Conservation (phyloP, 1,284 basidiomycete genomes). For the Sporisorium scitamineum region DNA sequence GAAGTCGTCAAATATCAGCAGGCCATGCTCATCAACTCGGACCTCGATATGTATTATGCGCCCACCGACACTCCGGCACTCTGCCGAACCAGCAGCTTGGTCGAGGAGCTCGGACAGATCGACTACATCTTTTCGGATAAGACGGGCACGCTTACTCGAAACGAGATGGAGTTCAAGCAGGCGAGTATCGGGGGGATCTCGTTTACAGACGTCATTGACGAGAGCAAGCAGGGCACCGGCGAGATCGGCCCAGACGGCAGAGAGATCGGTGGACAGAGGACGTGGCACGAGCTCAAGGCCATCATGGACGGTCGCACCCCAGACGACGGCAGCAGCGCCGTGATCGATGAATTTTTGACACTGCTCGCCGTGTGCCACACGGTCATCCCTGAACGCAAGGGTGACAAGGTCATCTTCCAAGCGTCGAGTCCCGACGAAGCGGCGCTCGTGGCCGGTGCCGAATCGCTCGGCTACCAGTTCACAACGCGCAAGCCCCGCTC, state of each 20-base stretch:
- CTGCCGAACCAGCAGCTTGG: conserved; percentile 94
- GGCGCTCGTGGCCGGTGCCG: conserved; percentile 92
- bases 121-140: conserved; percentile 99
- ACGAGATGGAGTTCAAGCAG: conserved; percentile 96
- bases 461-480: conserved; percentile 91
- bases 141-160: conserved; percentile 95
- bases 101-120: conserved; percentile 98
- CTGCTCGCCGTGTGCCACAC: conserved; percentile 97
- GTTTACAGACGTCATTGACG: conserved; percentile 90
- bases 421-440: conserved; percentile 98
- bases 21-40: conserved; percentile 94
- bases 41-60: conserved; percentile 82
- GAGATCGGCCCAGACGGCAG: conserved; percentile 70
- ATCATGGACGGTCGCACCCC: conserved; percentile 71
- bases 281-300: conserved; percentile 79
- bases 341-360: conserved; percentile 86
- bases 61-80: conserved; percentile 94
- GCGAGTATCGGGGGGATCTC: conserved; percentile 88
- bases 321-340: conserved; percentile 72
- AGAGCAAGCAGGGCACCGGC: conserved; percentile 76
- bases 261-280: conserved; percentile 76
- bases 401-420: conserved; percentile 79
- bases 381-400: conserved; percentile 90
- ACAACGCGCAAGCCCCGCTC: conserved; percentile 95
- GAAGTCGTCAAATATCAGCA: conserved; percentile 99